These are phyloP conservation scores for Cucumis melo DNA, from an alignment of 306 rosid species.

Conservation along the genomic window DNA sequence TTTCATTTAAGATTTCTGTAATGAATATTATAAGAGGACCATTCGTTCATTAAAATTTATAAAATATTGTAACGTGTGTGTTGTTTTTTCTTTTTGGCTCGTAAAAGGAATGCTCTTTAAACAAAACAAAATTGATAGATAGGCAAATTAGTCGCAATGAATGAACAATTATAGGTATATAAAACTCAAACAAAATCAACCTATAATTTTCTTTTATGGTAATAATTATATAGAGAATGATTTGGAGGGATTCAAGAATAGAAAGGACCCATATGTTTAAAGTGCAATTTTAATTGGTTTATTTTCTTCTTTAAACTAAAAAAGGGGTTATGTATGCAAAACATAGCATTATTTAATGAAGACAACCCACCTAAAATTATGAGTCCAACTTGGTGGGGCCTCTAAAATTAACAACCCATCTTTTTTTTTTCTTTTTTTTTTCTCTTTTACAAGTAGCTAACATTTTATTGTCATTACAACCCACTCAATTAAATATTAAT, in stretches of 20 bases:
- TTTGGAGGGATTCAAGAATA: background rate
- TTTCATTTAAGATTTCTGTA: too few species aligned
- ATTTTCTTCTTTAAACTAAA: background rate
- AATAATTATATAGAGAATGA: background rate
- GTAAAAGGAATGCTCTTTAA: background rate
- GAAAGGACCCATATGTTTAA: background rate
- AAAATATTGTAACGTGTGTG: too few species aligned
- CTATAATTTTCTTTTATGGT: background rate
- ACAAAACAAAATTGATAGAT: background rate
- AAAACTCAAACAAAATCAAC: background rate
- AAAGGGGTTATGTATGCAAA: background rate
- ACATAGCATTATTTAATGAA: background rate
- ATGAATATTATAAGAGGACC: too few species aligned
- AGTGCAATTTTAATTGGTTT: background rate
- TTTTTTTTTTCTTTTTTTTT: background rate
- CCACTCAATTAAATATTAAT: background rate
- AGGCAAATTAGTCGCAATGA: background rate
- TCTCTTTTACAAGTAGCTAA: background rate
- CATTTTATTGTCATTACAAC: background rate
- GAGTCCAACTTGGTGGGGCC: constrained; percentile 3
- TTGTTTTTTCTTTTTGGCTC: too few species aligned
- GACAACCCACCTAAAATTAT: background rate
- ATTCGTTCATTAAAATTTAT: too few species aligned
- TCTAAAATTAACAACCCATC: background rate
- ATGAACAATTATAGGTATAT: background rate